A percentile compares a stretch with the other conserved stretches of the same genome.
phyloP scores from a whole-genome alignment of 352 stramenopile genomes.

The Phytophthora aleatoria region DNA sequence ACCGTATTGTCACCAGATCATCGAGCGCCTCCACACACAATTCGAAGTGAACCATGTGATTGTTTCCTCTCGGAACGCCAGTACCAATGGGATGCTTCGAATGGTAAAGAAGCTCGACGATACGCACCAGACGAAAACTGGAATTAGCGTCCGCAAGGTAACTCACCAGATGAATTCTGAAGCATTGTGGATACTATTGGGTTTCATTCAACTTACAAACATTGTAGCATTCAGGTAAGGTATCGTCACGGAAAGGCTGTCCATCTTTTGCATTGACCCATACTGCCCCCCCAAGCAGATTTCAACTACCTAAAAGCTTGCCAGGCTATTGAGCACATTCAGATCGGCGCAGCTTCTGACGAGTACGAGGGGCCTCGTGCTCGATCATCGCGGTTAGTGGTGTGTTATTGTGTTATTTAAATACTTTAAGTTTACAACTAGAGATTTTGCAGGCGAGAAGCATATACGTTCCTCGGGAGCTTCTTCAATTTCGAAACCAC shows the following conservation, averaged over 20 bases:
- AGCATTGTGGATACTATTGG: not conserved
- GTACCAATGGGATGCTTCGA: conserved; percentile 60
- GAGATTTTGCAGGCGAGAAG: conserved; percentile 49
- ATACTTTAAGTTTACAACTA: not conserved
- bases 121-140: conserved; percentile 49
- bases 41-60: conserved; percentile 74
- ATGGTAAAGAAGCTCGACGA: conserved; percentile 67
- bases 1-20: conserved; percentile 26
- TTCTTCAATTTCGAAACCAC: conserved; percentile 84
- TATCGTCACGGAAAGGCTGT: not conserved
- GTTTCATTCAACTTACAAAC: conserved; percentile 5
- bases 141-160: conserved; percentile 75
- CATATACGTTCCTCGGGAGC: conserved; percentile 67
- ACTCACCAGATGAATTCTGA: not conserved
- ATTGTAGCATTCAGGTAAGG: conserved; percentile 50
- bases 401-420: not conserved
- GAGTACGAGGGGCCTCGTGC: conserved; percentile 26
- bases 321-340: conserved; percentile 68
- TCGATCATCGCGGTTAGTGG: conserved; percentile 27
- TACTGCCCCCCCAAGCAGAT: conserved; percentile 40
- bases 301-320: conserved; percentile 80
- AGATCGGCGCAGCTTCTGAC: conserved; percentile 50
- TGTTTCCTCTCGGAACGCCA: conserved; percentile 73
- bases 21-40: conserved; percentile 73
- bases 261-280: not conserved